Conservation (phyloP, 441 rosid species). For the Aleurites moluccanus region DNA sequence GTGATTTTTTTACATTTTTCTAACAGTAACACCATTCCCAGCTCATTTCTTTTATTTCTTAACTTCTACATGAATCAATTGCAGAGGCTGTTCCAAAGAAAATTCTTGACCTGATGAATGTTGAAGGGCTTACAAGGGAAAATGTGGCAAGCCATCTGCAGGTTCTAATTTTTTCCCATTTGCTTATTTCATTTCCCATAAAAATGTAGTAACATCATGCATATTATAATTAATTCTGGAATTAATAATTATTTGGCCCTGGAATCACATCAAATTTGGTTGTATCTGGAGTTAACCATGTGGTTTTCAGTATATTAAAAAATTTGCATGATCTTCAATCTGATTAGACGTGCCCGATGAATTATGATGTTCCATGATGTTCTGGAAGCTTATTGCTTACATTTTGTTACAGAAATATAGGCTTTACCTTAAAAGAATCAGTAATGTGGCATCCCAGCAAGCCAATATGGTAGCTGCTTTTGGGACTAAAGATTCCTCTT, state of each 20-base stretch:
- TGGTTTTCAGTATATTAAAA: background rate
- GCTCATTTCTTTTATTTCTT: background rate
- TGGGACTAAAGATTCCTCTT: conserved; percentile 62
- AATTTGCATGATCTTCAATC: background rate
- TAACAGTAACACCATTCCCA: background rate
- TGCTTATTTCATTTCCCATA: background rate
- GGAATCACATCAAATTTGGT: background rate
- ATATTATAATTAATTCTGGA: background rate
- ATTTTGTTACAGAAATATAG: conserved; percentile 76
- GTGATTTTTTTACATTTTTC: conserved; percentile 10
- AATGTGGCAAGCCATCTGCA: conserved; percentile 98
- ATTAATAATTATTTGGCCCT: background rate
- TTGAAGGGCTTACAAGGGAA: conserved; percentile 90
- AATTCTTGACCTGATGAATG: conserved; percentile 90
- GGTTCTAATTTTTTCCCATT: conserved; percentile 39
- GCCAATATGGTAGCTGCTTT: conserved; percentile 46
- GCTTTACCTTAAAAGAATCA: conserved; percentile 73
- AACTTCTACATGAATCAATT: conserved; percentile 6
- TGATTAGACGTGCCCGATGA: background rate
- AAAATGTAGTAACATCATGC: background rate
- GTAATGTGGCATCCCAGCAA: conserved; percentile 48
- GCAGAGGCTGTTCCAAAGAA: conserved; percentile 98
- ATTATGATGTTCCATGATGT: conserved; percentile 12
- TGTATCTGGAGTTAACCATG: background rate
- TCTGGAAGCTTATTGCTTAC: conserved; percentile 17